Percentiles rank a stretch among this genome's conserved stretches.
phyloP scores from a whole-genome alignment of 106 monocot genomes.

The Vanilla planifolia region DNA sequence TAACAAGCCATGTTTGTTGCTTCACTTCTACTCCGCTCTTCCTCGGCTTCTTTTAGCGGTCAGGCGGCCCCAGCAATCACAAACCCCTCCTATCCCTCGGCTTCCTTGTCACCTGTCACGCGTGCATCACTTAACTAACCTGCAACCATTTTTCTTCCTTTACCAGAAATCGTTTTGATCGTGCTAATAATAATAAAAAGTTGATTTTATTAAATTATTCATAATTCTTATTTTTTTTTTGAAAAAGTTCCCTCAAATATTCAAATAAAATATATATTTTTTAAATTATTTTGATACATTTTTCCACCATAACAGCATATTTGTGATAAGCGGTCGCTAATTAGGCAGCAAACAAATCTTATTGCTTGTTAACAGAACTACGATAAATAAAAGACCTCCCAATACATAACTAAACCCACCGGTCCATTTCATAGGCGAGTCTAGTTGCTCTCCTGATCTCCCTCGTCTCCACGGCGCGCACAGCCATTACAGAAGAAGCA shows the following conservation, averaged over 20 bases:
- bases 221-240: too few species aligned
- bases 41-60: background rate
- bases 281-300: too few species aligned
- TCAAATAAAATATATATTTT: too few species aligned
- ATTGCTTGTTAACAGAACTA: background rate
- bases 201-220: too few species aligned
- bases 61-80: background rate
- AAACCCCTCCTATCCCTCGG: background rate
- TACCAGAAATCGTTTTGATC: background rate
- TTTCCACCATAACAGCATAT: too few species aligned
- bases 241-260: too few species aligned
- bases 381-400: background rate
- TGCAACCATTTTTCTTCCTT: background rate
- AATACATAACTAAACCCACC: background rate
- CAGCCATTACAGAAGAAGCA: background rate
- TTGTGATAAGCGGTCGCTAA: too few species aligned
- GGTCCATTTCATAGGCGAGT: background rate
- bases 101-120: too few species aligned
- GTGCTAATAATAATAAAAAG: too few species aligned
- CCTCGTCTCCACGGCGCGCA: background rate
- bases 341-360: too few species aligned
- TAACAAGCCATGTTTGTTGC: background rate
- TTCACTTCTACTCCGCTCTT: conserved; percentile 3
- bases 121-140: background rate
- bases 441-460: background rate